Percentiles rank a stretch among this genome's conserved stretches.
Evolutionary conservation across 176 grass and related monocot species (phyloP).

Genomic region (Eremochloa ophiuroides): DNA sequence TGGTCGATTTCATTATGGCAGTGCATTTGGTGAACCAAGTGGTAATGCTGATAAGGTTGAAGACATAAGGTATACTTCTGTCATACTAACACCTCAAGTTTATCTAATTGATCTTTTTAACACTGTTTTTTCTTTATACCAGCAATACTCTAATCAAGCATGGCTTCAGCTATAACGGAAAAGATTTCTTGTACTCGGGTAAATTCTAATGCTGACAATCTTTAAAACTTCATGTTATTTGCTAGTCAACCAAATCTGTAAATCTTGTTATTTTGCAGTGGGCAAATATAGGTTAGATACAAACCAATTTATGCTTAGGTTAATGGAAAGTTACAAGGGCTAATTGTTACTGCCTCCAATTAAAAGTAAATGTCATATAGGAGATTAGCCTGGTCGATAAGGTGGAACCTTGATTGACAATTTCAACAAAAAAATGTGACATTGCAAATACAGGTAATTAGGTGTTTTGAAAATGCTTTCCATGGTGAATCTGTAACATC

Average conservation of each 20-base stretch:
- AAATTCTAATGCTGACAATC: not conserved
- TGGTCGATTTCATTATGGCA: slow-evolving; percentile 87
- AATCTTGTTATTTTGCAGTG: not conserved
- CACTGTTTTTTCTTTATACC: slow-evolving; percentile 33
- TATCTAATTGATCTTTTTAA: not conserved
- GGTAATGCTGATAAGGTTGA: slow-evolving; percentile 87
- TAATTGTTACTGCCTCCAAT: not conserved
- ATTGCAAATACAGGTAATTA: not conserved
- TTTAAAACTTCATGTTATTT: not conserved
- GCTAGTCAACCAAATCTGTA: not conserved
- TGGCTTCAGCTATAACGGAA: slow-evolving; percentile 93
- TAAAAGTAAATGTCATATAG: not conserved
- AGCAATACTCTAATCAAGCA: slow-evolving; percentile 76
- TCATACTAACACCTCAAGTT: slow-evolving; percentile 10
- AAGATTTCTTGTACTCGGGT: slow-evolving; percentile 97
- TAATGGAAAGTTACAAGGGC: slow-evolving; percentile 6
- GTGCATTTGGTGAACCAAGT: slow-evolving; percentile 90
- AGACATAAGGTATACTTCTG: slow-evolving; percentile 69
- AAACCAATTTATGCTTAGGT: not conserved
- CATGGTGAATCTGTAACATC: not conserved
- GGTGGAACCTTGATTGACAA: not conserved
- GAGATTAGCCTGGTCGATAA: not conserved
- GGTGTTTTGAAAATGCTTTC: not conserved
- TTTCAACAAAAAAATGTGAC: not conserved
- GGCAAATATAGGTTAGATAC: not conserved